Evolutionary conservation across 805 yeast genomes (phyloP).

Genomic region (Sugiyamaella qingdaonensis): DNA sequence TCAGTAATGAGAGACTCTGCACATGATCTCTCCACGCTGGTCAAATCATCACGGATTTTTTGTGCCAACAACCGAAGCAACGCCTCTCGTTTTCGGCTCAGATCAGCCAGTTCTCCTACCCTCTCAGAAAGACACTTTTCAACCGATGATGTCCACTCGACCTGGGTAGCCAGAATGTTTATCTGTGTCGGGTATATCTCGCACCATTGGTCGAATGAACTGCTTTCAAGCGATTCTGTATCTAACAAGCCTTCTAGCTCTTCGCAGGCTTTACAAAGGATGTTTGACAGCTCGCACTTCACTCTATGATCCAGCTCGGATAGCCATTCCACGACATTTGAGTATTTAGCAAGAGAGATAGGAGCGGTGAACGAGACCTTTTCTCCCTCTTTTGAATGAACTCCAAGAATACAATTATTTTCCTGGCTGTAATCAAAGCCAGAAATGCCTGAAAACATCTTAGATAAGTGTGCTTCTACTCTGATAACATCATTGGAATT

Average conservation of each 20-base stretch:
- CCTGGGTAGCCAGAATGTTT: constrained; percentile 48
- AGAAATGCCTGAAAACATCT: constrained; percentile 67
- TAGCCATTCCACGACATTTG: constrained; percentile 60
- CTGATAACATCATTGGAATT: constrained; percentile 44
- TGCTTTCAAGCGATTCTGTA: constrained; percentile 1
- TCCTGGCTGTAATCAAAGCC: constrained; percentile 38
- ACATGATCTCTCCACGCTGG: constrained; percentile 38
- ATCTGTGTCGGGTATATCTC: constrained; percentile 52
- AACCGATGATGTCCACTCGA: constrained; percentile 48
- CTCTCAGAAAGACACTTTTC: constrained; percentile 31
- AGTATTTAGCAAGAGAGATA: constrained; percentile 40
- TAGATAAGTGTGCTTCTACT: constrained; percentile 57
- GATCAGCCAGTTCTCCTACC: background rate
- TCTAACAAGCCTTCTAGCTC: constrained; percentile 21
- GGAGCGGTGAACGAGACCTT: constrained; percentile 35
- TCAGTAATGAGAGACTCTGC: constrained; percentile 65
- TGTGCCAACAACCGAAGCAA: constrained; percentile 31
- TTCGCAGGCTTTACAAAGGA: constrained; percentile 33
- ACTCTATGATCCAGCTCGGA: constrained; percentile 51
- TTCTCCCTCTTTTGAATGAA: constrained; percentile 69
- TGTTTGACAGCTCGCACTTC: constrained; percentile 43
- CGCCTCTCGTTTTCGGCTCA: background rate
- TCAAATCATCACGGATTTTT: constrained; percentile 30
- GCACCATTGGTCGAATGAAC: constrained; percentile 35
- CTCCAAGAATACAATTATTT: constrained; percentile 38